Percentiles rank a stretch among this genome's conserved stretches.
These are phyloP conservation scores for Rhizopogon vulgaris DNA, from an alignment of 768 basidiomycete genomes.

Conservation along the genomic window DNA sequence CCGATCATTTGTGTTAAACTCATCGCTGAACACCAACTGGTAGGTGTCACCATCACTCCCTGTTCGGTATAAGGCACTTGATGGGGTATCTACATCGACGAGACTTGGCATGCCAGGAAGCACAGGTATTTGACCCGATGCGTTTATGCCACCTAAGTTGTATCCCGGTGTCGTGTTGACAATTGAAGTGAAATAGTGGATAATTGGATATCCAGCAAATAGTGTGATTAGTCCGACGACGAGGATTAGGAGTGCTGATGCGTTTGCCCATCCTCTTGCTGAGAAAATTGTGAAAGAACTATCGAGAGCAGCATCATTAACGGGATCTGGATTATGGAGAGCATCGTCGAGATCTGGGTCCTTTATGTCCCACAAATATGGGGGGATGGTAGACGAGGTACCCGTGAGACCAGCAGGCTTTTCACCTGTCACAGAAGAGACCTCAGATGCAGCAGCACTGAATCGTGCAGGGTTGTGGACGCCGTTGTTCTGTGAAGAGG, in stretches of 20 bases:
- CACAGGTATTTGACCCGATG: constrained; percentile 78
- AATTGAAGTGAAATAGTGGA: constrained; percentile 42
- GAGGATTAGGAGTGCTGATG: constrained; percentile 65
- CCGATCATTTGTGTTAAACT: constrained; percentile 69
- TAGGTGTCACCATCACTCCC: constrained; percentile 76
- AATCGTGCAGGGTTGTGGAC: constrained; percentile 49
- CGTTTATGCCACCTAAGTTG: constrained; percentile 83
- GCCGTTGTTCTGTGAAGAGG: constrained; percentile 32
- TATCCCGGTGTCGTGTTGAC: constrained; percentile 41
- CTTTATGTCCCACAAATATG: constrained; percentile 69
- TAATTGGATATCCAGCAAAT: constrained; percentile 87
- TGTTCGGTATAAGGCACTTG: constrained; percentile 43
- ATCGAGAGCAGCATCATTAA: constrained; percentile 56
- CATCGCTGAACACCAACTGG: constrained; percentile 83
- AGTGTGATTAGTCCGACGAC: constrained; percentile 64
- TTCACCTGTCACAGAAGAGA: constrained; percentile 32
- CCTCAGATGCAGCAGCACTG: constrained; percentile 47
- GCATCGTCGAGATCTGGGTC: constrained; percentile 88
- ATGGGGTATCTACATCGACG: constrained; percentile 76
- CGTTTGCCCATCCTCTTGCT: constrained; percentile 76
- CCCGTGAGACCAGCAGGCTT: constrained; percentile 22
- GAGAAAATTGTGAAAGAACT: constrained; percentile 70
- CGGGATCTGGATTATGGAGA: constrained; percentile 82
- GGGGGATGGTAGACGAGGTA: constrained; percentile 59
- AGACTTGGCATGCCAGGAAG: constrained; percentile 61